Conservation (phyloP, 2,329 filamentous ascomycete species). For the Diaporthe humulicola region DNA sequence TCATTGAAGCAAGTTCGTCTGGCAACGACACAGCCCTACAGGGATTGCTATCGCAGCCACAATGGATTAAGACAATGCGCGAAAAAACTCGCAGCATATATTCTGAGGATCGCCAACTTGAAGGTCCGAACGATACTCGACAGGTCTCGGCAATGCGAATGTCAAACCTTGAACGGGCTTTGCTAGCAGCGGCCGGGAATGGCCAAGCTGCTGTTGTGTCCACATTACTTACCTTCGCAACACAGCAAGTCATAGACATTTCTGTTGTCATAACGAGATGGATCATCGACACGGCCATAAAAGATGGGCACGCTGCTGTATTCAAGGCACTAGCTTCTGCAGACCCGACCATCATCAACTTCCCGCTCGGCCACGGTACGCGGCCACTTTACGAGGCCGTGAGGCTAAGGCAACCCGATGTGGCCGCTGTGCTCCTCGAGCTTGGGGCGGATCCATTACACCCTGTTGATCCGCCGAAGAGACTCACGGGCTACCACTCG, state of each 20-base stretch:
- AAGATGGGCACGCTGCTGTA: slow-evolving; percentile 6
- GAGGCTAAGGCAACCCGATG: slow-evolving; percentile 24
- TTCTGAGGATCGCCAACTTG: neutral
- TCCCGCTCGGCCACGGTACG: slow-evolving; percentile 13
- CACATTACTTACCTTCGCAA: slow-evolving; percentile 27
- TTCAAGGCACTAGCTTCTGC: slow-evolving; percentile 30
- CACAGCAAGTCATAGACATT: slow-evolving; percentile 1
- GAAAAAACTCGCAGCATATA: slow-evolving; percentile 24
- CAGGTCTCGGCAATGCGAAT: neutral
- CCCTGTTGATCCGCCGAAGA: neutral
- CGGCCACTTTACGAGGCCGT: slow-evolving; percentile 33
- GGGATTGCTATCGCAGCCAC: slow-evolving; percentile 30
- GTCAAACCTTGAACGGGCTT: slow-evolving; percentile 28
- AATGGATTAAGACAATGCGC: slow-evolving; percentile 29
- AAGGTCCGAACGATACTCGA: slow-evolving; percentile 27
- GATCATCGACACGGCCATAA: slow-evolving; percentile 10
- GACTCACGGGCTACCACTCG: neutral
- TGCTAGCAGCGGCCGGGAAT: slow-evolving; percentile 27
- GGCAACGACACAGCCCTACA: slow-evolving; percentile 30
- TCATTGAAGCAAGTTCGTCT: slow-evolving; percentile 35
- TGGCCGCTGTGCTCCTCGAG: slow-evolving; percentile 29
- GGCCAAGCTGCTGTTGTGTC: slow-evolving; percentile 26
- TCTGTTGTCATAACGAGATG: neutral
- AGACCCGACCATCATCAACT: slow-evolving; percentile 32
- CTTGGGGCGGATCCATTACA: slow-evolving; percentile 24